These are phyloP conservation scores for Teratosphaeria zuluensis DNA, from an alignment of 2,329 filamentous ascomycete species.

Conservation along the genomic window DNA sequence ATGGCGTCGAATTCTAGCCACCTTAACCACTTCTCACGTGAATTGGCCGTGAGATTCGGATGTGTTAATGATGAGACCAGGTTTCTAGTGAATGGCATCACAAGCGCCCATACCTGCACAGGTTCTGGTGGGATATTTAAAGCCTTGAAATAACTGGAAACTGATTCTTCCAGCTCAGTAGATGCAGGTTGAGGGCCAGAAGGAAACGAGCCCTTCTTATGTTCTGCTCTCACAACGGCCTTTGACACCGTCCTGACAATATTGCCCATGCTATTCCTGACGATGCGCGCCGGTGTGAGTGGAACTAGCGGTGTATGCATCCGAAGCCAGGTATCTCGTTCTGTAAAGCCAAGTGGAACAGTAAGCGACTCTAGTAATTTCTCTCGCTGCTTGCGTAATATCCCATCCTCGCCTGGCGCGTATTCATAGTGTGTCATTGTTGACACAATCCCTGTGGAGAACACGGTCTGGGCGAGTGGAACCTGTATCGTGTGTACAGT, in stretches of 20 bases:
- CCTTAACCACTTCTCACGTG: neutral
- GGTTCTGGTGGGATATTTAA: conserved; percentile 33
- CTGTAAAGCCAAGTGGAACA: conserved; percentile 8
- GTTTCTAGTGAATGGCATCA: conserved; percentile 40
- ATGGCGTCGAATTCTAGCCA: neutral
- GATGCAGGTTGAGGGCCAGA: conserved; percentile 46
- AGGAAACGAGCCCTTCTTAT: neutral
- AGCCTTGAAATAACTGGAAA: conserved; percentile 48
- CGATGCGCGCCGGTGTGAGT: conserved; percentile 52
- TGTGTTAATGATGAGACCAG: conserved; percentile 1
- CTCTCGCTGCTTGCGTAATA: conserved; percentile 9
- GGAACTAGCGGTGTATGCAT: conserved; percentile 31
- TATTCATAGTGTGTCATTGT: conserved; percentile 37
- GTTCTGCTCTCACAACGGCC: conserved; percentile 17
- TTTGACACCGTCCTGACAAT: conserved; percentile 57
- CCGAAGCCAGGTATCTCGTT: neutral
- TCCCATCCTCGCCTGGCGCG: conserved; percentile 17
- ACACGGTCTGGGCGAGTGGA: conserved; percentile 69
- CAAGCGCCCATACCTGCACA: conserved; percentile 63
- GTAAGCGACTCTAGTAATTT: conserved; percentile 13
- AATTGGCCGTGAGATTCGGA: neutral
- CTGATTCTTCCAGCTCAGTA: conserved; percentile 57
- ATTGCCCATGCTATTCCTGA: conserved; percentile 64
- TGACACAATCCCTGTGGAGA: conserved; percentile 56
- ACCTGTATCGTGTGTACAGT: conserved; percentile 29